Evolutionary conservation across 2,329 filamentous ascomycete genomes (phyloP).

Genomic region (Emericellopsis cladophorae): DNA sequence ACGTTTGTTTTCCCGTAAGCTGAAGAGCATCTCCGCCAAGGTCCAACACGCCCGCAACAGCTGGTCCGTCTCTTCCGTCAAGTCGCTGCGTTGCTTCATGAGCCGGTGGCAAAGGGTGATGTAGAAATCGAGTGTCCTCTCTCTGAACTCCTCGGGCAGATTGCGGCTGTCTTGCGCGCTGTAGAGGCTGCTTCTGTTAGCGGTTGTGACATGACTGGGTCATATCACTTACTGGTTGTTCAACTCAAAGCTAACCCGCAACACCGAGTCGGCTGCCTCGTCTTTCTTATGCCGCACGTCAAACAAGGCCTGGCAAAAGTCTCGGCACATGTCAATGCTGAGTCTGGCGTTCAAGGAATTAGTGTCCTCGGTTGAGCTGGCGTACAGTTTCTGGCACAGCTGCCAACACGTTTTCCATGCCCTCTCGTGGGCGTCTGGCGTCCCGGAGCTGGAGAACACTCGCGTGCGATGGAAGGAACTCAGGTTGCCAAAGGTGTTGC

Average conservation of each 20-base stretch:
- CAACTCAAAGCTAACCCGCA: conserved; percentile 86
- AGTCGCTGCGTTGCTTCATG: conserved; percentile 82
- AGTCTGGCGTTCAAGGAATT: conserved; percentile 54
- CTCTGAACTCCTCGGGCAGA: conserved; percentile 75
- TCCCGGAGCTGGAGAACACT: conserved; percentile 63
- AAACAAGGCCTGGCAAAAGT: conserved; percentile 86
- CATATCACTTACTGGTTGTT: conserved; percentile 62
- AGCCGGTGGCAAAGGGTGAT: conserved; percentile 84
- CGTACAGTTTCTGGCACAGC: conserved; percentile 79
- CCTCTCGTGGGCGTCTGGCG: conserved; percentile 67
- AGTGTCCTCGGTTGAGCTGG: conserved; percentile 60
- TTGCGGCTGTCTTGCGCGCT: conserved; percentile 73
- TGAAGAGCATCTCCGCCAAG: conserved; percentile 86
- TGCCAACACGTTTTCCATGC: conserved; percentile 94
- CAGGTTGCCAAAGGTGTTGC: conserved; percentile 76
- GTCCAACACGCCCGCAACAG: conserved; percentile 80
- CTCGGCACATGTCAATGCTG: conserved; percentile 76
- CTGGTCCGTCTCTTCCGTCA: conserved; percentile 72
- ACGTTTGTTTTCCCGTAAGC: conserved; percentile 66
- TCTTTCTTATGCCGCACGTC: conserved; percentile 70
- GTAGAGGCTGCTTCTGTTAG: conserved; percentile 48
- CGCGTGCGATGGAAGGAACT: conserved; percentile 74
- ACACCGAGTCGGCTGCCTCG: conserved; percentile 69
- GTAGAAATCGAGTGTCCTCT: conserved; percentile 87
- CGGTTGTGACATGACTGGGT: not conserved